phyloP scores from a whole-genome alignment of 768 basidiomycete genomes.

The Agaricus sinodeliciosus region DNA sequence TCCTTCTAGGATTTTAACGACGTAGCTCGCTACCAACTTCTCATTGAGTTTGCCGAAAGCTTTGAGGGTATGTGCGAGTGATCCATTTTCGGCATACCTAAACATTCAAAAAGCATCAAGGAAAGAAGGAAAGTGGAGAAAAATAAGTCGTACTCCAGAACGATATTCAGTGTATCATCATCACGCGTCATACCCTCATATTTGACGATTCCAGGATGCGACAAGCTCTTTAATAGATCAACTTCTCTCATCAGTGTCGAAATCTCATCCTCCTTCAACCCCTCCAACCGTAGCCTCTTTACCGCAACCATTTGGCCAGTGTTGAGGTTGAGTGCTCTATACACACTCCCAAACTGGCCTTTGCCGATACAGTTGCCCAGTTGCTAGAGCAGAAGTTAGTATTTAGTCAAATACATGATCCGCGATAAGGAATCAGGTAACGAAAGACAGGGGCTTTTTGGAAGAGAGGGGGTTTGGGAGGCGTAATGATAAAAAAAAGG shows the following conservation, averaged over 20 bases:
- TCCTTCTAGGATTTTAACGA: slow-evolving; percentile 95
- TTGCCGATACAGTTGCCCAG: slow-evolving; percentile 95
- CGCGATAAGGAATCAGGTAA: too few species aligned
- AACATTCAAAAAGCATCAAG: neutral
- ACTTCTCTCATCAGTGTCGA: slow-evolving; percentile 92
- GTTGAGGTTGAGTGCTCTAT: slow-evolving; percentile 87
- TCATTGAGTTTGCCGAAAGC: slow-evolving; percentile 94
- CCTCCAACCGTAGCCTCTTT: slow-evolving; percentile 88
- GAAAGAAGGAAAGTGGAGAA: neutral
- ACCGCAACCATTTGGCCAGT: slow-evolving; percentile 99
- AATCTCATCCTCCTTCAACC: slow-evolving; percentile 86
- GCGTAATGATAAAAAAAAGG: neutral
- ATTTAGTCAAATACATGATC: neutral
- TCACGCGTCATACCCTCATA: slow-evolving; percentile 96
- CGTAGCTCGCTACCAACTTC: slow-evolving; percentile 84
- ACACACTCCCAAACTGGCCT: slow-evolving; percentile 96
- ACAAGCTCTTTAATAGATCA: slow-evolving; percentile 82
- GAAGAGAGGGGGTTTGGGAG: neutral
- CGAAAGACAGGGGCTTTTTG: slow-evolving; percentile 5
- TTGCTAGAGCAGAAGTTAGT: slow-evolving; percentile 53
- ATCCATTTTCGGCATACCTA: slow-evolving; percentile 96
- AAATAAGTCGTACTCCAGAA: slow-evolving; percentile 73
- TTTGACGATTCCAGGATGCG: slow-evolving; percentile 94
- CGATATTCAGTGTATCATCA: slow-evolving; percentile 81
- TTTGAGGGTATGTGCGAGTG: slow-evolving; percentile 86